Base-by-base conservation (phyloP, 495 filamentous ascomycete genomes). In the Penicillium longicatenatum region DNA sequence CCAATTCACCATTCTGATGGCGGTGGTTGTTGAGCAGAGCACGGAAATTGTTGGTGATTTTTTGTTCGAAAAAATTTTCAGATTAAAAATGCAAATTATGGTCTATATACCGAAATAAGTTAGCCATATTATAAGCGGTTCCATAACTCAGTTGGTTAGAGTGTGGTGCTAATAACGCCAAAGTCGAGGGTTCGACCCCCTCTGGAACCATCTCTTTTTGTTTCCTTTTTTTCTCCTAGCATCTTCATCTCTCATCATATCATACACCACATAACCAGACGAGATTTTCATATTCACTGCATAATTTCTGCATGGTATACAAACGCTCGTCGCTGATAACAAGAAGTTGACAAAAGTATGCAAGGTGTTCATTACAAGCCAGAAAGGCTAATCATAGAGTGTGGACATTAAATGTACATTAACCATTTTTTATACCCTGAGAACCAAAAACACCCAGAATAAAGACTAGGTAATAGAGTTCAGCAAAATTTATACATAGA, bases 101-200 rank as follows among this genome's bases (percentile, higher is more conserved):
- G 30, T 33, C 8, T 30, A 33, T 33, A 9, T 9, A 12, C 9
- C 3, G 9, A 33, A 33, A 9, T 33, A 33, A 3, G 31, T 3
- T 11, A 33, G 6, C 31, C 11, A 5, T 33, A 11, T 33, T 9
- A 33, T 33, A 33, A 33, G 31, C 44, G 61, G 61, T 63, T 63
- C 57, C 57, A 63, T 63, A 60, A 60, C 57, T 63, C 61, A 63
- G 61, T 63, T 63, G 61, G 61, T 63, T 63, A 63, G 61, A 63
- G 57, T 60, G 61, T 63, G 57, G 57, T 63, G 57, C 61, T 63
- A 63, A 63, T 63, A 63, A 63, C 61, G 61, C 57, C 57, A 63
- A 60, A 63, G 57, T 63, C 56, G 57, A 63, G 56, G 57, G 55
- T 62, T 59, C n/a, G n/a, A n/a, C n/a, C n/a, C n/a, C n/a, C n/a